Evolutionary conservation across 2,329 filamentous ascomycete species (phyloP).

Genomic region (Hirsutella rhossiliensis): DNA sequence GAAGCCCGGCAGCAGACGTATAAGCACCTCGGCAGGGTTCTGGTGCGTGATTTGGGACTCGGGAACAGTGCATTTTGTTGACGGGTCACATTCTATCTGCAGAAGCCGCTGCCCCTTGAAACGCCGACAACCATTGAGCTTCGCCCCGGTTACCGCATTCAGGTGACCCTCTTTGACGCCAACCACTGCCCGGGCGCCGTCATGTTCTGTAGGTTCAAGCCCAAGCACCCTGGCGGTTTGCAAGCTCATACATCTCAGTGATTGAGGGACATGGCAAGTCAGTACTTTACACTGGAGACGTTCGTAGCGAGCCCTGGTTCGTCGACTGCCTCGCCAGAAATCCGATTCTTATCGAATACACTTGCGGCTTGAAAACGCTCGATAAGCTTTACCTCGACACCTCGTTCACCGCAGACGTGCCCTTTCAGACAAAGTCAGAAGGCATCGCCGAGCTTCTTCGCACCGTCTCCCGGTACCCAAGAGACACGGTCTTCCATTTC

Average conservation of each 20-base stretch:
- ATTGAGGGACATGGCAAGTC: constrained; percentile 64
- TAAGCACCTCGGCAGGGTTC: constrained; percentile 56
- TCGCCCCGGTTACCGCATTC: constrained; percentile 52
- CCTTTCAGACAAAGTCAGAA: constrained; percentile 54
- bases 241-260: constrained; percentile 26
- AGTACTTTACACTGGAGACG: constrained; percentile 80
- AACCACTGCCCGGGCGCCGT: constrained; percentile 87
- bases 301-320: constrained; percentile 79
- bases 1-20: constrained; percentile 67
- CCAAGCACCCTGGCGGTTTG: background rate
- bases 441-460: constrained; percentile 62
- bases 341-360: constrained; percentile 65
- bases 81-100: background rate
- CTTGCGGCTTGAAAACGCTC: constrained; percentile 50
- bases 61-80: background rate
- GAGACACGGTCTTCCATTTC: constrained; percentile 70
- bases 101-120: constrained; percentile 72
- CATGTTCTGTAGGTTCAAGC: constrained; percentile 56
- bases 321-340: constrained; percentile 60
- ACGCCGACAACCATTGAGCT: constrained; percentile 70
- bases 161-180: constrained; percentile 77
- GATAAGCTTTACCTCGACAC: constrained; percentile 87
- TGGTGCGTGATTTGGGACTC: constrained; percentile 30
- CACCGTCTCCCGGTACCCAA: constrained; percentile 56
- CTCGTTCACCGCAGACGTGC: constrained; percentile 45